Base-by-base conservation (phyloP, 805 yeast species). In the Wickerhamiella siamensis region DNA sequence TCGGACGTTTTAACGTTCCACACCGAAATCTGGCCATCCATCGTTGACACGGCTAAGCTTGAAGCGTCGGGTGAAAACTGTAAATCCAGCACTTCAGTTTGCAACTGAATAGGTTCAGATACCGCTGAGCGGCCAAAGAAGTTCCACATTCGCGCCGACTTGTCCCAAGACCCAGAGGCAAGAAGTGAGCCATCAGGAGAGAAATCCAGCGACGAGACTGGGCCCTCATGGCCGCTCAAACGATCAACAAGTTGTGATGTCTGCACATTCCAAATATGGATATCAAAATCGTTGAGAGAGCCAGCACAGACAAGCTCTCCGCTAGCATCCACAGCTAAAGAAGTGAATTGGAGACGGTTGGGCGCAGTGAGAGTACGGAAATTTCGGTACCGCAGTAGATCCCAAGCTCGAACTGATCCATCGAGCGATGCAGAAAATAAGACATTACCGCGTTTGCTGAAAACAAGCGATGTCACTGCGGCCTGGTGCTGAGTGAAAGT, bases 331-430 rank as follows among this genome's bases (percentile, higher is more conserved):
- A 86, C 94, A 0, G 97, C 97, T 46, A 91, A 63, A 41, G 84
- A 74, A 40, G 77, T 78, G 61, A 88, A 91, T 56, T 86, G 95
- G 21, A 87, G 67, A 52, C 97, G 70, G 49, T 78, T 79, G 3
- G 95, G 76, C 0, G 96, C 91, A 0, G 97, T 86, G 58, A 88
- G 87, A 0, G 95, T 84, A 52, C 97, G 72, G 67, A 91, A 91
- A 57, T 91, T 91, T 58, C 98, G 75, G 60, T 80, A 91, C 52
- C 98, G 70, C 31, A 87, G 71, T 47, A 91, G 66, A 67, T 91
- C 98, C 94, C 95, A 91, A 0, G 98, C 98, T 52, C 96, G 72
- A 8, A 91, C 86, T 0, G 98, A 91, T 45, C 98, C 98, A 64
- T 91, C 98, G 46, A 87, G 64, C 0, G 97, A 88, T 1, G 94